phyloP scores from a whole-genome alignment of 108 stramenopile genomes.

The Nitzschia palea region DNA sequence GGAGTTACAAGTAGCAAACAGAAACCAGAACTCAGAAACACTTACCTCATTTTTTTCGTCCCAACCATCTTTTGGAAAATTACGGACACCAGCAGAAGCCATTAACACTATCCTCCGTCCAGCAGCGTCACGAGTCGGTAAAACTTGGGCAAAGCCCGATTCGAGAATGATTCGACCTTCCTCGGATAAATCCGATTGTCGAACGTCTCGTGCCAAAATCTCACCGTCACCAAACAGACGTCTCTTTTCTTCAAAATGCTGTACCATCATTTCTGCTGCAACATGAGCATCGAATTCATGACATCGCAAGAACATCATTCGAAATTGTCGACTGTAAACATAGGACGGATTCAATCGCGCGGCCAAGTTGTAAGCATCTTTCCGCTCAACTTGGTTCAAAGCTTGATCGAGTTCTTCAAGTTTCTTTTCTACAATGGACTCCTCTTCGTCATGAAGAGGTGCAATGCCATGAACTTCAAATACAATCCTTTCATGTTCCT shows the following conservation, averaged over 20 bases:
- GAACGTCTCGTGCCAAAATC: constrained; percentile 14
- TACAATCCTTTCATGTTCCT: constrained; percentile 6
- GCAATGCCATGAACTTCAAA: constrained; percentile 32
- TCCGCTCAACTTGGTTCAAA: not conserved
- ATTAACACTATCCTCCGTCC: constrained; percentile 16
- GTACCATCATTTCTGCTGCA: constrained; percentile 31
- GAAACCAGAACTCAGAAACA: too few species aligned
- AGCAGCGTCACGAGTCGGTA: constrained; percentile 22
- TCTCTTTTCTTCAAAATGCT: constrained; percentile 31
- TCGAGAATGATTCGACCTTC: constrained; percentile 12
- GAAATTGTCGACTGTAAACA: constrained; percentile 25
- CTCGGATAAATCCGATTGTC: constrained; percentile 1
- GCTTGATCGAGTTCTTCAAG: constrained; percentile 2
- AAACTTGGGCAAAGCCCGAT: constrained; percentile 14
- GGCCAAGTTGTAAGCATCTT: constrained; percentile 19
- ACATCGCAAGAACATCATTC: constrained; percentile 43
- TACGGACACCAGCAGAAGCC: not conserved
- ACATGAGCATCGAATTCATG: constrained; percentile 27
- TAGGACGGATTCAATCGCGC: constrained; percentile 9
- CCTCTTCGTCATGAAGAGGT: not conserved
- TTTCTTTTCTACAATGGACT: constrained; percentile 4
- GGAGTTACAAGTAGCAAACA: too few species aligned
- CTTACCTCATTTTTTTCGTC: constrained; percentile 3
- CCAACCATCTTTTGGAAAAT: constrained; percentile 8
- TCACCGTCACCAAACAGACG: constrained; percentile 33